phyloP scores from a whole-genome alignment of 2,329 filamentous ascomycete species.

The Neonectria sp. region DNA sequence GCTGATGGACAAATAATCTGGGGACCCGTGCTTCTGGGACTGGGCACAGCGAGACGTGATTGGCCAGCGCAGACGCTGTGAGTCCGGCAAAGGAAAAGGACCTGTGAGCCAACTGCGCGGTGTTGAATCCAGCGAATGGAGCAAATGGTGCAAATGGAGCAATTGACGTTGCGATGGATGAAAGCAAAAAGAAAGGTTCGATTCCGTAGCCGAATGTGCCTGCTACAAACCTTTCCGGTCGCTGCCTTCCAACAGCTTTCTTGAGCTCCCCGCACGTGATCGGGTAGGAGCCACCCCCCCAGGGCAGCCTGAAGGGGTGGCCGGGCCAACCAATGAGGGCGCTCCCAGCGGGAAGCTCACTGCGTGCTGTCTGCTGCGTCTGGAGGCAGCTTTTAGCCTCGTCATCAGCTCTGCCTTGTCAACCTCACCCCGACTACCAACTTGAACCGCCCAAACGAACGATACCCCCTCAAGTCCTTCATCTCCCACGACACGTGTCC shows the following conservation, averaged over 20 bases:
- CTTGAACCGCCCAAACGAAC: slow-evolving; percentile 34
- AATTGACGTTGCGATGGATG: slow-evolving; percentile 2
- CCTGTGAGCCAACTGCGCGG: slow-evolving; percentile 16
- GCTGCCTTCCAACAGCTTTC: slow-evolving; percentile 35
- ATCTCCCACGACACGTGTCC: slow-evolving; percentile 27
- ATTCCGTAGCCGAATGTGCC: slow-evolving; percentile 6
- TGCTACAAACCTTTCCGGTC: slow-evolving; percentile 17
- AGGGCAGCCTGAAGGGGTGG: slow-evolving; percentile 29
- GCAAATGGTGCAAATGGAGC: slow-evolving; percentile 15
- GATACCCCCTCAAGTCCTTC: slow-evolving; percentile 39
- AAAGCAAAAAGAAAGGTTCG: not conserved
- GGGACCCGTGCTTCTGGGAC: slow-evolving; percentile 40
- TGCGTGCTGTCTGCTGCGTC: slow-evolving; percentile 21
- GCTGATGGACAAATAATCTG: slow-evolving; percentile 38
- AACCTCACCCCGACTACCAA: slow-evolving; percentile 41
- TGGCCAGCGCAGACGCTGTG: slow-evolving; percentile 34
- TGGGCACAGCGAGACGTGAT: slow-evolving; percentile 34
- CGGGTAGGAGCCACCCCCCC: slow-evolving; percentile 31
- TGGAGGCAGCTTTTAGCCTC: slow-evolving; percentile 69
- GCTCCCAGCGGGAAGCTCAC: slow-evolving; percentile 44
- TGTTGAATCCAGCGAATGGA: slow-evolving; percentile 13
- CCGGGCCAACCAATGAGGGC: slow-evolving; percentile 46
- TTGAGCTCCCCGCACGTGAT: slow-evolving; percentile 44
- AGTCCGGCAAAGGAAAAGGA: slow-evolving; percentile 21
- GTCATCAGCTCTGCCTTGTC: slow-evolving; percentile 63